Percentiles rank a stretch among this genome's conserved stretches.
These are phyloP conservation scores for Elymus sibiricus DNA, from an alignment of 176 grass and related monocot species.

Conservation along the genomic window DNA sequence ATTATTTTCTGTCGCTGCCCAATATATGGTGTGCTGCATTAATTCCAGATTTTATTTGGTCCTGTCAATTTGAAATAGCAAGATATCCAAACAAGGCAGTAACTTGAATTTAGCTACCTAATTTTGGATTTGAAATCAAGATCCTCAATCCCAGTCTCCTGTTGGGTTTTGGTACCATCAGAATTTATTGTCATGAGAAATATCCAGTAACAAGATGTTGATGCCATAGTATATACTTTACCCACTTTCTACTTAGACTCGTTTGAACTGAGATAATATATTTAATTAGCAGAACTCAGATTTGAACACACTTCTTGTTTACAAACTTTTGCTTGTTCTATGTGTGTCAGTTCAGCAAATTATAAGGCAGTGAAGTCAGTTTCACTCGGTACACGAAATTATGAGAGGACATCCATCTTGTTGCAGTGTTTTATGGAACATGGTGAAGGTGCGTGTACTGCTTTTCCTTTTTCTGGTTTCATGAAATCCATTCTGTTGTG, in stretches of 20 bases:
- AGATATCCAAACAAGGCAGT: background rate
- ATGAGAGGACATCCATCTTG: conserved; percentile 74
- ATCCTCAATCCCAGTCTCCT: background rate
- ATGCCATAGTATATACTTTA: background rate
- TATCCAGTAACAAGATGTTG: background rate
- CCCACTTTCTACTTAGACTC: background rate
- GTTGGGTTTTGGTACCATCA: background rate
- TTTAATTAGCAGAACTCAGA: background rate
- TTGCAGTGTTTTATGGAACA: conserved; percentile 56
- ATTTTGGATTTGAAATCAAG: background rate
- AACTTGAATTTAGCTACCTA: background rate
- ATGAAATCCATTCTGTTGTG: background rate
- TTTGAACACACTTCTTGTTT: conserved; percentile 17
- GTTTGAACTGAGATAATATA: background rate
- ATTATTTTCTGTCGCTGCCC: background rate
- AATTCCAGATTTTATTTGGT: background rate
- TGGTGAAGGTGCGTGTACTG: conserved; percentile 50
- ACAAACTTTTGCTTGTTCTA: conserved; percentile 12
- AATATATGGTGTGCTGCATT: background rate
- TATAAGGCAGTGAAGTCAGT: conserved; percentile 85
- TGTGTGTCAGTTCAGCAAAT: conserved; percentile 79
- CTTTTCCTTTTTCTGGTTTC: conserved; percentile 1
- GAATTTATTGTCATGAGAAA: background rate
- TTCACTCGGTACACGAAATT: conserved; percentile 81
- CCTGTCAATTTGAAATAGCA: background rate